Evolutionary conservation across 768 basidiomycete species (phyloP), one percentile per base, ranked within the genome.

Genomic region (Phaeolepiota aurea): DNA sequence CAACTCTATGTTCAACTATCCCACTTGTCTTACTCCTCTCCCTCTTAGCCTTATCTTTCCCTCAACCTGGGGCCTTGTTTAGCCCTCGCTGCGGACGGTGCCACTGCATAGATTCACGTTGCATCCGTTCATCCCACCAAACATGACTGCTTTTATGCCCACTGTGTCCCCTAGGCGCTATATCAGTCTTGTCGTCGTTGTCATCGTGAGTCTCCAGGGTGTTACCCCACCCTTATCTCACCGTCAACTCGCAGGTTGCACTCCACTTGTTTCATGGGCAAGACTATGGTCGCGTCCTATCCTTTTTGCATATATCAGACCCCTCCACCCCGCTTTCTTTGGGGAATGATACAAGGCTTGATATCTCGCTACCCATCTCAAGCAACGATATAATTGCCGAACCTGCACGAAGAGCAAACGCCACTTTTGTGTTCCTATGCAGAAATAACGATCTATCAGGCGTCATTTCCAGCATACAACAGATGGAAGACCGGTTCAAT

Each of bases 401-500:
- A 28, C 7, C 7, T 7, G 25, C 7, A 28, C n/a, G 11, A 15
- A 55, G 75, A 51, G 84, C 82, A 5, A 88, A 87, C 48, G 87
- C 86, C 3, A 82, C 81, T 0, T 84, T 88, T 53, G 83, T 87
- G n/a, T 69, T 87, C 46, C 73, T 96, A 18, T 74, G 69, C 37
- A 57, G 74, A 10, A 78, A 79, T 52, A 63, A 54, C 15, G 77
- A 79, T 42, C 53, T 79, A n/a, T 46, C 55, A 21, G 71, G 71
- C 18, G 73, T 74, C 22, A 54, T 76, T 20, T 62, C 71, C 20
- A 78, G 75, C 43, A 76, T 84, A 45, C 72, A 74, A 46, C 74
- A 76, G 44, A 67, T 82, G 59, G 92, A 97, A 63, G 81, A 87
- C 50, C 66, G 84, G 20, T 94, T 93, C 63, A 97, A 97, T 65